Evolutionary conservation across 371 early-diverging fungal genomes (phyloP).

Genomic region (Circinella minor): DNA sequence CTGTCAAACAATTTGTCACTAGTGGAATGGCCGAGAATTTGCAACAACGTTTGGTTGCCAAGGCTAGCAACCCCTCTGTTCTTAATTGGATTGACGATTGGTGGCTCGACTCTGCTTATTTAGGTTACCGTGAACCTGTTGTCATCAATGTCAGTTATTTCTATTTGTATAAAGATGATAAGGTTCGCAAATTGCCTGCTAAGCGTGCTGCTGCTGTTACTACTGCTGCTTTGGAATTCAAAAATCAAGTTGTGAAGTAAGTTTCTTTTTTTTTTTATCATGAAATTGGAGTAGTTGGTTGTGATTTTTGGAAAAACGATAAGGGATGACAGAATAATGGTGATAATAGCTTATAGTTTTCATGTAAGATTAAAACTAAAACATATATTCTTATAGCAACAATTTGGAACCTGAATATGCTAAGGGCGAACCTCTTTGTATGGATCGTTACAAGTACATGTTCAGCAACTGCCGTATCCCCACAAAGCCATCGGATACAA

Average conservation of each 20-base stretch:
- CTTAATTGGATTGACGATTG: slow-evolving; percentile 95
- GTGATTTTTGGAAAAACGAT: background rate
- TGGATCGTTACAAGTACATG: slow-evolving; percentile 93
- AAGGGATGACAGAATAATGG: background rate
- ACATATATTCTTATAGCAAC: slow-evolving; percentile 46
- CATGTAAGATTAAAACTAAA: background rate
- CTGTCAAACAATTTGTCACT: slow-evolving; percentile 79
- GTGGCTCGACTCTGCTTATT: slow-evolving; percentile 94
- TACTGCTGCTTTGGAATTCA: slow-evolving; percentile 87
- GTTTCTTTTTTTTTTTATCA: slow-evolving; percentile 8
- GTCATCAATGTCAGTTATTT: slow-evolving; percentile 90
- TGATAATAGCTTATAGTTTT: too few species aligned
- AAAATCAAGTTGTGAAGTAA: slow-evolving; percentile 76
- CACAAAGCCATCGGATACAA: slow-evolving; percentile 80
- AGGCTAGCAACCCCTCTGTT: slow-evolving; percentile 63
- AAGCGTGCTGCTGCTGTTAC: slow-evolving; percentile 89
- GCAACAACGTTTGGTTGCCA: slow-evolving; percentile 80
- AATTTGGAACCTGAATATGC: slow-evolving; percentile 86
- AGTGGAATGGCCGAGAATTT: slow-evolving; percentile 84
- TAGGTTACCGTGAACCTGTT: slow-evolving; percentile 96
- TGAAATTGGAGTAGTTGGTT: too few species aligned
- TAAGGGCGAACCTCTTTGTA: slow-evolving; percentile 82
- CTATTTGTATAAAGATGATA: slow-evolving; percentile 84
- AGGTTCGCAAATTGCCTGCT: slow-evolving; percentile 73
- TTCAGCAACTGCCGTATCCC: slow-evolving; percentile 97